A percentile compares a stretch with the other conserved stretches of the same genome.
phyloP scores from a whole-genome alignment of 805 yeast species.

The Maudiozyma barnettii region DNA sequence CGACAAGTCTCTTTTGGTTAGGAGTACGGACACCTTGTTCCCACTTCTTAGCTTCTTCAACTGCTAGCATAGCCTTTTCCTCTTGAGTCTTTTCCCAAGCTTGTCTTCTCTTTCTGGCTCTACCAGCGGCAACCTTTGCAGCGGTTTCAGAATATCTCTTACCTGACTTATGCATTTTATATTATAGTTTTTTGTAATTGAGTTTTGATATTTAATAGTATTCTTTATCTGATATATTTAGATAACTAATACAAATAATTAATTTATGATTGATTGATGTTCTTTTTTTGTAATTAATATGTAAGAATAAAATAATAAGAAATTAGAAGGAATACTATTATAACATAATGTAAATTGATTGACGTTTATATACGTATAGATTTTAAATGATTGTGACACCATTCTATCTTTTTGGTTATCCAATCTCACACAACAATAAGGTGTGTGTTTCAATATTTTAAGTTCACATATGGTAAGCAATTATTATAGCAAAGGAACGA shows the following conservation, averaged over 20 bases:
- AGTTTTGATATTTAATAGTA: background rate
- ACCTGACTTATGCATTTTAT: conserved; percentile 13
- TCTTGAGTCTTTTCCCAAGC: conserved; percentile 14
- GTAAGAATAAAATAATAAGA: background rate
- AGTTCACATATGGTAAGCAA: too few species aligned
- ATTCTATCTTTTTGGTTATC: too few species aligned
- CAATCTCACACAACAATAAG: too few species aligned
- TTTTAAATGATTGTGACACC: too few species aligned
- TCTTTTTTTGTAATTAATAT: background rate
- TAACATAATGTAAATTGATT: too few species aligned
- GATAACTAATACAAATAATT: too few species aligned
- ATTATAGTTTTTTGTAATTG: too few species aligned
- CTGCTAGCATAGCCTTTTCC: conserved; percentile 13
- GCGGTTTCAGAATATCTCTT: conserved; percentile 25
- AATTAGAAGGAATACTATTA: too few species aligned
- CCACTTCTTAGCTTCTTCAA: conserved; percentile 22
- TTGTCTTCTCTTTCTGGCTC: conserved; percentile 22
- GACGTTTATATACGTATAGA: too few species aligned
- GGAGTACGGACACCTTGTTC: conserved; percentile 17
- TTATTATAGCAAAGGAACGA: too few species aligned
- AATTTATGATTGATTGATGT: background rate
- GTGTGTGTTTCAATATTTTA: too few species aligned
- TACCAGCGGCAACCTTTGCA: conserved; percentile 22
- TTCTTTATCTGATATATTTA: background rate
- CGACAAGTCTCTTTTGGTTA: conserved; percentile 13